These are phyloP conservation scores for Pelargonium fulgidum DNA, from an alignment of 441 rosid species.

Conservation along the genomic window DNA sequence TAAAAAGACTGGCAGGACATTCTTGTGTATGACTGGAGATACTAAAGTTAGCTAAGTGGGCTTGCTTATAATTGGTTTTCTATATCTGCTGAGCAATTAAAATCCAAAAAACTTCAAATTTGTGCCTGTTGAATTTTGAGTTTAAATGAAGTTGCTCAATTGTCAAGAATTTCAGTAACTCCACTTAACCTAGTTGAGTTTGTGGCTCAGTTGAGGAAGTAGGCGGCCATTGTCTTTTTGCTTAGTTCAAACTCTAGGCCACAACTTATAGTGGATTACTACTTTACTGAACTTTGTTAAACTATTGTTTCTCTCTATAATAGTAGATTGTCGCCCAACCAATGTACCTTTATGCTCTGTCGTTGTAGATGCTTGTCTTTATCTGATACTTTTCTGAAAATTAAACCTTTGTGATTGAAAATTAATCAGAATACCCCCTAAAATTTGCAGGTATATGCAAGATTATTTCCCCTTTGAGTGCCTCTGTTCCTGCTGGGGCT, in stretches of 20 bases:
- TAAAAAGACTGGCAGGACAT: not conserved
- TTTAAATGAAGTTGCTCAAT: not conserved
- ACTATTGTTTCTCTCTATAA: not conserved
- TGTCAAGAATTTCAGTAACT: not conserved
- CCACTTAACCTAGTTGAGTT: not conserved
- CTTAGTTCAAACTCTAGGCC: not conserved
- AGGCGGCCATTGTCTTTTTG: not conserved
- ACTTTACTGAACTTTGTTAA: not conserved
- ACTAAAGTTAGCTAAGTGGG: not conserved
- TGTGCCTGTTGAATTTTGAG: constrained; percentile 1
- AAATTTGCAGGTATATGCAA: constrained; percentile 78
- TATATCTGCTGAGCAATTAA: not conserved
- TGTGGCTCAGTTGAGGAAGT: not conserved
- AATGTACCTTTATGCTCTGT: not conserved
- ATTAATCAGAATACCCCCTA: constrained; percentile 1
- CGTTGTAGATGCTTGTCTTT: not conserved
- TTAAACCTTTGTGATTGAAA: not conserved
- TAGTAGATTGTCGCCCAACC: too few species aligned
- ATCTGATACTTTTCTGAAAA: not conserved
- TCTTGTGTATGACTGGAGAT: not conserved
- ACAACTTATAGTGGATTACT: not conserved
- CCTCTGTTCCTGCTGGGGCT: constrained; percentile 88
- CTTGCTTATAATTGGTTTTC: not conserved
- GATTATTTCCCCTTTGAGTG: constrained; percentile 75
- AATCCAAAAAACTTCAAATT: not conserved